Base-by-base conservation (phyloP, 495 filamentous ascomycete species). In the Xylaria grammica region DNA sequence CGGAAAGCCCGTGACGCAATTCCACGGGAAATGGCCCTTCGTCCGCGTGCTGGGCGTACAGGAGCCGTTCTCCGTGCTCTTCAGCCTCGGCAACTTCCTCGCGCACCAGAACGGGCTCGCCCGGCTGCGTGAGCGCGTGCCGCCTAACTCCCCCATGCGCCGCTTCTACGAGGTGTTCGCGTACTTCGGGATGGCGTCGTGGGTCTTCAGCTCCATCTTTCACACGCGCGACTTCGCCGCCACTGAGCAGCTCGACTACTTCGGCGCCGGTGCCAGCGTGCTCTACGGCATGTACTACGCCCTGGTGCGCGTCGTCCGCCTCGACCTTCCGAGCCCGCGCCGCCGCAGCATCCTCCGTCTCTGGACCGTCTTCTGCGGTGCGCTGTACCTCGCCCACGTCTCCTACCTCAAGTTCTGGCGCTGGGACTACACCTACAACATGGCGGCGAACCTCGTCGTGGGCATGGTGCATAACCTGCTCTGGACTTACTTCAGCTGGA, bases 1-100 rank as follows among this genome's bases (percentile, higher is more conserved):
- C 77, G 75, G 84, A 44, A 80, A 84, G 30, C 85, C 91, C 3
- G 74, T 97, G 29, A 87, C 94, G 42, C 95, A 99, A 80, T 99
- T 91, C 82, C 94, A 99, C 81, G 95, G 96, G n/a, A 99, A 99
- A 86, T 99, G 95, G 95, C 95, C 95, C 30, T 99, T 99, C 82
- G 81, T 85, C 66, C 89, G 95, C 63, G 82, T 97, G 64, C 76
- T 96, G 19, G 95, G 95, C 69, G 88, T 97, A 79, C 95, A 99
- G 79, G 95, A 99, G 80, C 92, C 94, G 65, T 91, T 91, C 77
- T 91, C 87, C 34, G 95, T 98, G 59, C 80, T 98, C 65, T 99
- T 98, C 84, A 95, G 91, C 67, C 81, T 94, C 54, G 80, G 96
- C 69, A 98, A 99, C 79, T 86, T 94, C 65, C 81, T 87, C 29